These are phyloP conservation scores for Decorospora gaudefroyi DNA, from an alignment of 2,329 filamentous ascomycete species.

Conservation along the genomic window DNA sequence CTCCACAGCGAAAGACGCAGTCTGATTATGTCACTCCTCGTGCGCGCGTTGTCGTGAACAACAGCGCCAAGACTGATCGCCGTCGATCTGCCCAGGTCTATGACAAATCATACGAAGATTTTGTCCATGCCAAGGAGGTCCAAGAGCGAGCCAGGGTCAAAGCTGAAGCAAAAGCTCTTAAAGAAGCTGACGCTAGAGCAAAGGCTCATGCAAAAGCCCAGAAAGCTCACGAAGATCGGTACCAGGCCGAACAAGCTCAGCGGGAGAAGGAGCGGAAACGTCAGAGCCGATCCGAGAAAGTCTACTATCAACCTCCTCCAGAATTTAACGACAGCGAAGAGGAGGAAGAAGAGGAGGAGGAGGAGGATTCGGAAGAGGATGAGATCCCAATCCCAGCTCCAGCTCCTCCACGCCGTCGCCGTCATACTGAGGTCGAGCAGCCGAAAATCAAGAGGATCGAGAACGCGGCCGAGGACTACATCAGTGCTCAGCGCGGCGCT, in stretches of 20 bases:
- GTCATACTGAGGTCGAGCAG: conserved; percentile 28
- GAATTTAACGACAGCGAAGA: conserved; percentile 27
- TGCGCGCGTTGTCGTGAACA: conserved; percentile 34
- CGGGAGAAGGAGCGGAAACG: conserved; percentile 20
- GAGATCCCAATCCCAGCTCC: conserved; percentile 9
- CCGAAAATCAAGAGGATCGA: conserved; percentile 21
- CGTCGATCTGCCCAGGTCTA: conserved; percentile 39
- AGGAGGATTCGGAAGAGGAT: conserved; percentile 12
- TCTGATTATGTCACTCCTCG: conserved; percentile 34
- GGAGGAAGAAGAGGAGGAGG: conserved; percentile 6
- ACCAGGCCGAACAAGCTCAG: conserved; percentile 13
- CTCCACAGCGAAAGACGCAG: conserved; percentile 42
- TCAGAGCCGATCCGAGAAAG: conserved; percentile 19
- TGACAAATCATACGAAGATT: conserved; percentile 25
- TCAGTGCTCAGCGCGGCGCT: conserved; percentile 36
- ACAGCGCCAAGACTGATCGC: conserved; percentile 27
- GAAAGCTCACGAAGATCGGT: background rate
- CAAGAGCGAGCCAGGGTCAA: conserved; percentile 1
- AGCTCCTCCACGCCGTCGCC: conserved; percentile 25
- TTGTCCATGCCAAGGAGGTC: conserved; percentile 1
- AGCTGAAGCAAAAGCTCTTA: conserved; percentile 4
- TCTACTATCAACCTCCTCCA: conserved; percentile 15
- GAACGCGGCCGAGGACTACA: conserved; percentile 38
- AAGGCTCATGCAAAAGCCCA: background rate
- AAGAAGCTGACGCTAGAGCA: conserved; percentile 3